Evolutionary conservation across 805 yeast genomes (phyloP).

Genomic region (Blastobotrys chiropterorum): DNA sequence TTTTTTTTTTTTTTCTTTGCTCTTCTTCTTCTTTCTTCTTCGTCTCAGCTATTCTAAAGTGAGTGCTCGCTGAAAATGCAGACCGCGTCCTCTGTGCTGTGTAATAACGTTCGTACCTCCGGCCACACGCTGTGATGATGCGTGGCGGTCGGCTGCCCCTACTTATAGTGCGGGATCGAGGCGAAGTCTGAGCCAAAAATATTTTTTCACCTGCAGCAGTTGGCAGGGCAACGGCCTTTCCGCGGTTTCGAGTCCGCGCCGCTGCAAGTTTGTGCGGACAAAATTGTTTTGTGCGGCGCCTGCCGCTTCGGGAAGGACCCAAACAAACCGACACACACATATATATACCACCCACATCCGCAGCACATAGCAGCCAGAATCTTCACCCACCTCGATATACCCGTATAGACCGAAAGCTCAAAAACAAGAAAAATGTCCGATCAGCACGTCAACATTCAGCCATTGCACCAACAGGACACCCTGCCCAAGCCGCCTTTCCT

Average conservation of each 20-base stretch:
- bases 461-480: slow-evolving; percentile 11
- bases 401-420: background rate
- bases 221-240: background rate
- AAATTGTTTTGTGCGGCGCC: background rate
- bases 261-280: no score
- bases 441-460: slow-evolving; percentile 13
- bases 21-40: no score
- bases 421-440: slow-evolving; percentile 8
- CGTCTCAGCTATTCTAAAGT: no score
- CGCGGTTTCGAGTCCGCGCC: background rate
- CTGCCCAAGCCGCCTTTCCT: slow-evolving; percentile 2
- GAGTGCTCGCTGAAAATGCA: no score
- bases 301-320: background rate
- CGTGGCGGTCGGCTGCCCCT: no score
- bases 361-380: background rate
- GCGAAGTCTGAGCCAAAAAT: background rate
- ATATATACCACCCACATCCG: background rate
- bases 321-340: background rate
- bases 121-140: no score
- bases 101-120: no score
- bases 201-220: background rate
- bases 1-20: no score
- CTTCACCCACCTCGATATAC: background rate
- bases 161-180: no score
- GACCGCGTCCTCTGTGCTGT: no score